Evolutionary conservation across 306 rosid genomes (phyloP).

Genomic region (Betula pendula): DNA sequence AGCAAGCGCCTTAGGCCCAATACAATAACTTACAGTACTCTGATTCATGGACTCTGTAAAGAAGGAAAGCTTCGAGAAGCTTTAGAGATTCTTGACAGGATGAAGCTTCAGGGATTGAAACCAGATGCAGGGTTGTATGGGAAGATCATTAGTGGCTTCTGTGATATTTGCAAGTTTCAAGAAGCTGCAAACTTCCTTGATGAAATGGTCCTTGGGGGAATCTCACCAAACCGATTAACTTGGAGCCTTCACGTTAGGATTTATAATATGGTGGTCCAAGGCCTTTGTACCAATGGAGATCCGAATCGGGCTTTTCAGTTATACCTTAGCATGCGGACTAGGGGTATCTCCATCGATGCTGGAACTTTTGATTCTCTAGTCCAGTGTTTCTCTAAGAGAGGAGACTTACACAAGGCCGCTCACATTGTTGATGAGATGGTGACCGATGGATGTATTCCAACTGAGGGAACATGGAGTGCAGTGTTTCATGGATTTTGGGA

Average conservation of each 20-base stretch:
- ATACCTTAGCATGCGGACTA: slow-evolving; percentile 74
- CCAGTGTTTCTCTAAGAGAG: slow-evolving; percentile 58
- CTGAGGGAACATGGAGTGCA: slow-evolving; percentile 63
- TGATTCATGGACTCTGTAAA: slow-evolving; percentile 73
- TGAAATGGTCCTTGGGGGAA: slow-evolving; percentile 78
- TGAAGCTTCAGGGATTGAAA: slow-evolving; percentile 87
- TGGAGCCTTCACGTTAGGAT: slow-evolving; percentile 76
- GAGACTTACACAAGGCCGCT: slow-evolving; percentile 68
- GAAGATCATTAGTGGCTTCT: slow-evolving; percentile 64
- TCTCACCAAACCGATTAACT: slow-evolving; percentile 63
- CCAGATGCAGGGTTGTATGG: slow-evolving; percentile 84
- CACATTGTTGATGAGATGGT: slow-evolving; percentile 80
- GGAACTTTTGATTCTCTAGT: slow-evolving; percentile 54
- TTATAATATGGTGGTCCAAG: slow-evolving; percentile 71
- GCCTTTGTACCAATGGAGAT: slow-evolving; percentile 54
- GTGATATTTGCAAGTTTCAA: slow-evolving; percentile 53
- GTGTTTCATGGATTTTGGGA: slow-evolving; percentile 65
- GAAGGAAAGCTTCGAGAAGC: slow-evolving; percentile 76
- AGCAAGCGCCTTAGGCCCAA: slow-evolving; percentile 59
- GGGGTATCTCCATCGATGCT: slow-evolving; percentile 59
- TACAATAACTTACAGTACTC: slow-evolving; percentile 68
- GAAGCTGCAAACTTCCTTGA: slow-evolving; percentile 91
- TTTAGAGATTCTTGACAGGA: slow-evolving; percentile 79
- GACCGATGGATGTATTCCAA: slow-evolving; percentile 69
- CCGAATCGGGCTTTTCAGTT: slow-evolving; percentile 65